These are phyloP conservation scores for Trichomonas tenax DNA, from an alignment of 208 protist genomes.

Conservation along the genomic window DNA sequence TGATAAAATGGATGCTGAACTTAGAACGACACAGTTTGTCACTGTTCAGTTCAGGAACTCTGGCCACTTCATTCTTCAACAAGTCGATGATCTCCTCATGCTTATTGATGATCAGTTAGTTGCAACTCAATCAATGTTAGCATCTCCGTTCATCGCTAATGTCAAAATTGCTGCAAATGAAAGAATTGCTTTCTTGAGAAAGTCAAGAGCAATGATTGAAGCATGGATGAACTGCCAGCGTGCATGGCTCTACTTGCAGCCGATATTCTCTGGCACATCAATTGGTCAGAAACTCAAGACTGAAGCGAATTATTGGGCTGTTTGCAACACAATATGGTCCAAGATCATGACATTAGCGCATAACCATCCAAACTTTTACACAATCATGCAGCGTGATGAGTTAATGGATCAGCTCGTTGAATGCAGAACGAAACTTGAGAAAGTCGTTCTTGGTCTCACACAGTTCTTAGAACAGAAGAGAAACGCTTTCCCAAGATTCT, in stretches of 20 bases:
- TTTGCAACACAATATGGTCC: not conserved
- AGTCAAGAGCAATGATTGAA: not conserved
- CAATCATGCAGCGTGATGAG: not conserved
- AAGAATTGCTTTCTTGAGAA: not conserved
- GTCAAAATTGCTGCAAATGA: not conserved
- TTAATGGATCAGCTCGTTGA: not conserved
- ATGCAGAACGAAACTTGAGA: not conserved
- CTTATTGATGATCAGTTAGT: not conserved
- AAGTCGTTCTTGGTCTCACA: not conserved
- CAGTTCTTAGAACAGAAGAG: constrained; percentile 57
- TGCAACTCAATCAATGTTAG: not conserved
- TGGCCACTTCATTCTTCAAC: not conserved
- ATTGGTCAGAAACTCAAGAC: constrained; percentile 33
- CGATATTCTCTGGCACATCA: not conserved
- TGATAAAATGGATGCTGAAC: constrained; percentile 9
- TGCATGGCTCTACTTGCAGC: constrained; percentile 11
- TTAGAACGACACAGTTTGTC: not conserved
- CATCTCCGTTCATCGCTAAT: not conserved
- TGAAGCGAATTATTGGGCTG: not conserved
- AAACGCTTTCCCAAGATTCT: constrained; percentile 59
- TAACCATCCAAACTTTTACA: not conserved
- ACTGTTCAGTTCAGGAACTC: not conserved
- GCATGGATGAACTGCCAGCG: not conserved
- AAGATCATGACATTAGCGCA: not conserved
- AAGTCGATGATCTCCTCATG: not conserved